Conservation (phyloP, 306 rosid species). For the Calophaca sinica region DNA sequence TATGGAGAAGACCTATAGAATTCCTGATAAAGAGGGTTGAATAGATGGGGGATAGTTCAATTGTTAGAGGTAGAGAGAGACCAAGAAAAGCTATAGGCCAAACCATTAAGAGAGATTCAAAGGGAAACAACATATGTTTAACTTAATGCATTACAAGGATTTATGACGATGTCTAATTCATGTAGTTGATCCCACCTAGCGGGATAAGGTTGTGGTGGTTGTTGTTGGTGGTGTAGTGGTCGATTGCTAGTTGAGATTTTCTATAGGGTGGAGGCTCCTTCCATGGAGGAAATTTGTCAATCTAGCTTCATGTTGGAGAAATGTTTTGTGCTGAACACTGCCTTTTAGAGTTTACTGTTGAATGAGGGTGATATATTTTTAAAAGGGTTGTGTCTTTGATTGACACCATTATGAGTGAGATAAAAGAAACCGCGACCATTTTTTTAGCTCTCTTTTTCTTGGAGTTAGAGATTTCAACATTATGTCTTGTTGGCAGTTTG, state of each 20-base stretch:
- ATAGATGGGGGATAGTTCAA: not conserved
- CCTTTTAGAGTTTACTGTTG: constrained; percentile 12
- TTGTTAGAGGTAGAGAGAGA: not conserved
- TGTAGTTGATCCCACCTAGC: too few relatives aligned
- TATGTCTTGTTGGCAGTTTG: not conserved
- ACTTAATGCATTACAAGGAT: too few relatives aligned
- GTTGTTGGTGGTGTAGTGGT: too few relatives aligned
- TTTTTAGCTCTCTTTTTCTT: not conserved
- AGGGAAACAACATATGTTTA: not conserved
- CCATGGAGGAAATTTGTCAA: constrained; percentile 11
- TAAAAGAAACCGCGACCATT: not conserved
- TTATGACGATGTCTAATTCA: too few relatives aligned
- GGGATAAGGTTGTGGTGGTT: too few relatives aligned
- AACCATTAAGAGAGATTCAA: not conserved
- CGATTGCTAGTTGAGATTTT: too few relatives aligned
- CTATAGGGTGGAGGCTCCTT: not conserved
- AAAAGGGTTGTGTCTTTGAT: not conserved
- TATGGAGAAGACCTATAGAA: not conserved
- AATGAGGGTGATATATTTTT: not conserved
- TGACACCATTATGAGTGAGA: constrained; percentile 1
- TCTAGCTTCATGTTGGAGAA: not conserved
- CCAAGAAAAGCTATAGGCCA: too few relatives aligned
- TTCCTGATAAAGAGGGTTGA: constrained; percentile 9
- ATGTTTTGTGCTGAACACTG: constrained; percentile 7
- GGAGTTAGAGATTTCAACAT: not conserved